Evolutionary conservation across 2,329 filamentous ascomycete genomes (phyloP), one percentile per base, ranked within the genome.

Genomic region (Penicillium sp.): DNA sequence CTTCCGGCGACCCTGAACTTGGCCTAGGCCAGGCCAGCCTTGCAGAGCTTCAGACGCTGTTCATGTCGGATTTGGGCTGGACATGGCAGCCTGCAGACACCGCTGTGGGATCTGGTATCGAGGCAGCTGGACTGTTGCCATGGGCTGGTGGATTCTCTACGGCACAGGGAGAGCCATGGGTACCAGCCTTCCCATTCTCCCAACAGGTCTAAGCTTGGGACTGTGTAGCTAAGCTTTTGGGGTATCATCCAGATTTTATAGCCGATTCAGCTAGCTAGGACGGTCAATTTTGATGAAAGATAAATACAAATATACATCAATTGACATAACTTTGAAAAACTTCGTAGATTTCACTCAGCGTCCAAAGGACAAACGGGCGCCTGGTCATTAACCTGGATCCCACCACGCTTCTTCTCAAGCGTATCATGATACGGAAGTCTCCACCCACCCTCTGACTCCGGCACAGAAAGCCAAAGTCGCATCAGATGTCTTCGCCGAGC

Each of bases 391-490:
- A 71, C 68, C 54, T 71, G 69, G 31, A 71, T 70, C 28, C 69
- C 68, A 14, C 69, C 69, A 5, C 69, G 63, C 55, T 71, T 71
- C 60, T 67, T 68, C 43, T 70, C 62, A n/a, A 65, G 43, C 8
- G 63, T 53, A 53, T 71, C 69, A 15, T 58, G 59, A 47, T 66
- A 71, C 1, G 69, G 69, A 14, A 68, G 62, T 34, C 61, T 69
- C 69, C 69, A 71, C 5, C 69, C 69, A 20, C 67, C 67, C 48
- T 71, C 69, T 6, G 62, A 66, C 42, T 69, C 62, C 2, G 69
- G 69, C 0, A 62, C 66, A 5, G 66, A 59, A 3, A 71, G 57
- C 69, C 69, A 71, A 39, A 71, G 58, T 20, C 69, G 62, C 69
- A 71, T 69, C 35, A 71, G 50, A 53, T 70, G 69, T n/a, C 69